phyloP scores from a whole-genome alignment of 2,329 filamentous ascomycete species.

The Verticillium dahliae region DNA sequence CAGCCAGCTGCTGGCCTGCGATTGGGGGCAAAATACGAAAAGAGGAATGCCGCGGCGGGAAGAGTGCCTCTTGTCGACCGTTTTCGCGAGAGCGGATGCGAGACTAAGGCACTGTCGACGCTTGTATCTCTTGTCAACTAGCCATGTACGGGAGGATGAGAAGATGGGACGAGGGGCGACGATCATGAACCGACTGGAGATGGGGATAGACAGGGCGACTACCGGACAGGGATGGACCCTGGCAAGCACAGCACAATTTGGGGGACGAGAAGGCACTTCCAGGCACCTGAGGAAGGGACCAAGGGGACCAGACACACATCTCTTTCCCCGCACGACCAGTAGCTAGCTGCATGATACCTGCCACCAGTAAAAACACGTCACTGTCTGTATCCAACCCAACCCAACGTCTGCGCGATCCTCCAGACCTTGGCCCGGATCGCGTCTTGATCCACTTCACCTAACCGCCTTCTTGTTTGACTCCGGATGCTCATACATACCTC shows the following conservation, averaged over 20 bases:
- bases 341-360: background rate
- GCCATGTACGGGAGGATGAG: background rate
- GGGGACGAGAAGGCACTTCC: background rate
- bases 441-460: background rate
- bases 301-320: background rate
- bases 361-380: background rate
- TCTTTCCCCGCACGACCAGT: background rate
- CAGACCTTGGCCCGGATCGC: background rate
- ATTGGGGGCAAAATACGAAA: background rate
- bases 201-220: background rate
- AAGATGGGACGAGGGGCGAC: background rate
- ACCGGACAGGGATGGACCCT: background rate
- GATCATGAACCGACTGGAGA: background rate
- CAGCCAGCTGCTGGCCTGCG: background rate
- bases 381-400: background rate
- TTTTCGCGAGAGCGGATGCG: background rate
- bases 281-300: background rate
- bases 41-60: background rate
- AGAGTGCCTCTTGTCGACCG: background rate
- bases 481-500: background rate
- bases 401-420: background rate
- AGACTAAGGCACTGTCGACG: background rate
- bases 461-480: background rate
- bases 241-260: background rate
- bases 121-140: background rate